Percentiles rank a stretch among this genome's conserved stretches.
Conservation (phyloP, 192 early-diverging fungal genomes). For the Podila epigama region DNA sequence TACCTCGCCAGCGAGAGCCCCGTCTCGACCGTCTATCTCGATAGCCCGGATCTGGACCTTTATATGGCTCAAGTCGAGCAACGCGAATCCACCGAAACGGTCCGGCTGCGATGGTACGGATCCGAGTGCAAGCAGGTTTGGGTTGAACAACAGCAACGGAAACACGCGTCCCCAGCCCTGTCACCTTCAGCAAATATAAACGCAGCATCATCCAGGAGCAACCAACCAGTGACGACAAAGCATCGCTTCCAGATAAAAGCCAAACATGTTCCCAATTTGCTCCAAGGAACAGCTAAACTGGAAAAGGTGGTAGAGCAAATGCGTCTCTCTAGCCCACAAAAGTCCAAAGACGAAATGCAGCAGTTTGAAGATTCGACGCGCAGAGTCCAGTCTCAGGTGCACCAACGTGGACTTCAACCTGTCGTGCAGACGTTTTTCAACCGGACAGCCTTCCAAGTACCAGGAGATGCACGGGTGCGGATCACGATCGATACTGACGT, state of each 20-base stretch:
- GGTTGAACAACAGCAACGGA: conserved; percentile 89
- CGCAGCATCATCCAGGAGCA: not conserved
- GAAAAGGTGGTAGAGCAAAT: conserved; percentile 69
- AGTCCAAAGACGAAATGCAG: conserved; percentile 68
- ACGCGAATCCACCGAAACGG: conserved; percentile 79
- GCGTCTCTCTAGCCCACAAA: conserved; percentile 63
- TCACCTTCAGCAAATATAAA: too few species aligned
- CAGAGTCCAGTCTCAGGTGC: conserved; percentile 69
- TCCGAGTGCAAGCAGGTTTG: conserved; percentile 79
- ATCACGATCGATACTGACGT: conserved; percentile 89
- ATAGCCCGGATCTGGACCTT: conserved; percentile 84
- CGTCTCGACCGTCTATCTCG: conserved; percentile 90
- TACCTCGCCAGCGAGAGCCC: conserved; percentile 37
- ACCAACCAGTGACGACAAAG: conserved; percentile 73
- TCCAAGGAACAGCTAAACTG: conserved; percentile 66
- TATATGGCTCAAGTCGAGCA: conserved; percentile 83
- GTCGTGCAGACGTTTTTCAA: conserved; percentile 86
- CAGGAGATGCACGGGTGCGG: conserved; percentile 83
- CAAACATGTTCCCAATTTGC: conserved; percentile 76
- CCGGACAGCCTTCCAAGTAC: conserved; percentile 90
- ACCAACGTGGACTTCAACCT: conserved; percentile 67
- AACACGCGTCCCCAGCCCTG: too few species aligned
- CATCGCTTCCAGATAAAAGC: conserved; percentile 86
- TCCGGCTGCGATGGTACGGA: conserved; percentile 92
- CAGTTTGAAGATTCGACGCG: conserved; percentile 61